Evolutionary conservation across 2,329 filamentous ascomycete genomes (phyloP).

Genomic region (Beauveria asiatica): DNA sequence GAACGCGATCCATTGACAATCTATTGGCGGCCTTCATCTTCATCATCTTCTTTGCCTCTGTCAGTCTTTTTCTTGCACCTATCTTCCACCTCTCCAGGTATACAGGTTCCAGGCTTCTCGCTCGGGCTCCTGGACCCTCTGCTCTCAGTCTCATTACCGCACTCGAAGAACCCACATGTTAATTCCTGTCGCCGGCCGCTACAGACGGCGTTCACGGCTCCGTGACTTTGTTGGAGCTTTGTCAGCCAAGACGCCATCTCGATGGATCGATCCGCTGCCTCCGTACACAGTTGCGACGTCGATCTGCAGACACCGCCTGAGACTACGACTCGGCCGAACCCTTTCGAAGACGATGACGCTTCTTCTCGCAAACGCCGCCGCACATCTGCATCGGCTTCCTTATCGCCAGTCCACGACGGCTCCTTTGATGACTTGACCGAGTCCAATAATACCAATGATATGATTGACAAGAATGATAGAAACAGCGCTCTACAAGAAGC

Average conservation of each 20-base stretch:
- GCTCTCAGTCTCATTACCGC: not conserved
- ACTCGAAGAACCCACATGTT: conserved; percentile 43
- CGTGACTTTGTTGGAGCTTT: conserved; percentile 39
- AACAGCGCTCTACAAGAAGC: not conserved
- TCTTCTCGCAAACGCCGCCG: conserved; percentile 54
- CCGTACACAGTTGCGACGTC: conserved; percentile 46
- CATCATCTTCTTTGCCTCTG: not conserved
- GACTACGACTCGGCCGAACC: conserved; percentile 55
- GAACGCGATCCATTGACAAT: not conserved
- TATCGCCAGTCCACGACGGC: conserved; percentile 33
- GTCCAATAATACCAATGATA: not conserved
- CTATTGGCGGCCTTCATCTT: not conserved
- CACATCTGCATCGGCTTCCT: conserved; percentile 47
- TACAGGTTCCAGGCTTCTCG: conserved; percentile 7
- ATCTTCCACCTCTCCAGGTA: not conserved
- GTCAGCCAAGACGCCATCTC: not conserved
- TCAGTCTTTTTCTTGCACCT: not conserved
- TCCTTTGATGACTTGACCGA: conserved; percentile 18
- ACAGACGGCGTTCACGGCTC: conserved; percentile 46
- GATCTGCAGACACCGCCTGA: conserved; percentile 49
- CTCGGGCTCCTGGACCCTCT: conserved; percentile 1
- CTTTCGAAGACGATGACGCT: conserved; percentile 51
- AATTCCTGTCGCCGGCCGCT: conserved; percentile 31
- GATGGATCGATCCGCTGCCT: conserved; percentile 45
- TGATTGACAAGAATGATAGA: not conserved